A percentile compares a stretch with the other conserved stretches of the same genome.
Conservation (phyloP, 2,329 filamentous ascomycete genomes). For the Blastomyces percursus region DNA sequence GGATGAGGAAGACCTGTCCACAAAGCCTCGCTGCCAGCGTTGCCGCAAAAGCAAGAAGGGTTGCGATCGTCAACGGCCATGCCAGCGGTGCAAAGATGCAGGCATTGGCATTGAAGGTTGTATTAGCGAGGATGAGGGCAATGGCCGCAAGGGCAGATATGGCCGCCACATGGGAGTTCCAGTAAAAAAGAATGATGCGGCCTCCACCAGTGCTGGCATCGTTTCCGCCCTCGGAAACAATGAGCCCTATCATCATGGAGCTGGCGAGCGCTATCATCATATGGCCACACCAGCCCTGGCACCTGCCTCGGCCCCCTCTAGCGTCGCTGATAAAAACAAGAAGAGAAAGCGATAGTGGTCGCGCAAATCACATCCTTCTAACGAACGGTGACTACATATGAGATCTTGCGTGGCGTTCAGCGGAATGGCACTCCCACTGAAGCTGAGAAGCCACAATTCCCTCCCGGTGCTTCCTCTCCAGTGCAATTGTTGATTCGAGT, state of each 20-base stretch:
- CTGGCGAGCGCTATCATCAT: slow-evolving; percentile 19
- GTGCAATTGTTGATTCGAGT: neutral
- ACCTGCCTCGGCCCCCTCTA: slow-evolving; percentile 16
- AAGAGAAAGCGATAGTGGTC: slow-evolving; percentile 52
- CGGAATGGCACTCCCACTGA: neutral
- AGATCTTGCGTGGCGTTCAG: neutral
- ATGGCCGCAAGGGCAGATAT: slow-evolving; percentile 91
- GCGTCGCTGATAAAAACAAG: slow-evolving; percentile 49
- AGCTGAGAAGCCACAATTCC: no score
- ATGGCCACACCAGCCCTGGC: slow-evolving; percentile 23
- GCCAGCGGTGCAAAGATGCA: slow-evolving; percentile 88
- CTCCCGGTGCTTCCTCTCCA: neutral
- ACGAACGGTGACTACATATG: neutral
- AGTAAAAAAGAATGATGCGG: slow-evolving; percentile 46
- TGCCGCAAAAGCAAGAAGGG: slow-evolving; percentile 99
- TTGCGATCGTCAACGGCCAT: slow-evolving; percentile 91
- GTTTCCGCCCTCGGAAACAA: slow-evolving; percentile 16
- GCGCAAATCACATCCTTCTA: neutral
- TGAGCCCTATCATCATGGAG: slow-evolving; percentile 14
- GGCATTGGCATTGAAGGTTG: slow-evolving; percentile 88
- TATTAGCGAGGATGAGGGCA: slow-evolving; percentile 94
- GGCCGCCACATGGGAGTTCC: slow-evolving; percentile 58
- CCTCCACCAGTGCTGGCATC: slow-evolving; percentile 15
- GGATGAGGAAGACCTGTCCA: slow-evolving; percentile 83
- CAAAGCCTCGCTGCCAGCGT: slow-evolving; percentile 92